Conservation (phyloP, 2,329 filamentous ascomycete species). For the Aspergillus eucalypticola region DNA sequence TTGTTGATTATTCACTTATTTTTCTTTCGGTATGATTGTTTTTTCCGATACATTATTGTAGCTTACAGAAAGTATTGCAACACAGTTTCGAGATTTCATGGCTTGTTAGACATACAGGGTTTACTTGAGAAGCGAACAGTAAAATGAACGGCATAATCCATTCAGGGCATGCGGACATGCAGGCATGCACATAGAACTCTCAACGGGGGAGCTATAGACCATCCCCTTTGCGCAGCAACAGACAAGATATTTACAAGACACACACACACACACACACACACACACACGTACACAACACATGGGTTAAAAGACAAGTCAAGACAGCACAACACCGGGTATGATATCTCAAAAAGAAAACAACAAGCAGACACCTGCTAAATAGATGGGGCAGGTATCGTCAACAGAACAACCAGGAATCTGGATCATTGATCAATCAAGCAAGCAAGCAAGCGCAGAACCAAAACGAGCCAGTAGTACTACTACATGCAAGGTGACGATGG, state of each 20-base stretch:
- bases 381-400: not conserved
- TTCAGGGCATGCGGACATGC: not conserved
- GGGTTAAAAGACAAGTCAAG: not conserved
- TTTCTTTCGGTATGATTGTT: no score
- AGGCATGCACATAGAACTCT: conserved; percentile 2
- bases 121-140: not conserved
- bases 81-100: not conserved
- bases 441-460: not conserved
- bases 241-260: conserved; percentile 1
- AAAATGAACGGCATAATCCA: conserved; percentile 1
- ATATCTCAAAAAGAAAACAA: not conserved
- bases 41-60: no score
- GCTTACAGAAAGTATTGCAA: no score
- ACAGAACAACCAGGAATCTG: not conserved
- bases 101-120: not conserved
- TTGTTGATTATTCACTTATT: not conserved
- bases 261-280: not conserved
- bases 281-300: not conserved
- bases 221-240: not conserved
- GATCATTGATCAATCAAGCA: not conserved
- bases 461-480: not conserved
- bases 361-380: not conserved
- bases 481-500: not conserved
- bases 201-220: not conserved
- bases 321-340: conserved; percentile 2